Percentiles rank a stretch among this genome's conserved stretches.
These are phyloP conservation scores for Phaeosphaeria sp. DNA, from an alignment of 2,329 filamentous ascomycete species.

Conservation along the genomic window DNA sequence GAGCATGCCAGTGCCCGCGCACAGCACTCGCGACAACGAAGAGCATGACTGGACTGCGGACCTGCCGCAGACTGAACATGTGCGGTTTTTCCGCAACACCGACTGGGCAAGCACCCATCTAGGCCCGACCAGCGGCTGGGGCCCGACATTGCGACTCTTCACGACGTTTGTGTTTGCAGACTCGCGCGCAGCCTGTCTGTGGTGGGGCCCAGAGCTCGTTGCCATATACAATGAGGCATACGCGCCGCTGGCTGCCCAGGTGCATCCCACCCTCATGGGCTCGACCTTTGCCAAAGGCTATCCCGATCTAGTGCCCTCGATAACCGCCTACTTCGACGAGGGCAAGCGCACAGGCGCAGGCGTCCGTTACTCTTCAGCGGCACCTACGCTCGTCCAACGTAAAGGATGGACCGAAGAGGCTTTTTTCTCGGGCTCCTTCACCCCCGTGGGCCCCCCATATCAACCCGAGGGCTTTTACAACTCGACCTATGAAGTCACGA, in stretches of 20 bases:
- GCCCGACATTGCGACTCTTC: constrained; percentile 36
- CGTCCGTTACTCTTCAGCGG: constrained; percentile 29
- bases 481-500: constrained; percentile 39
- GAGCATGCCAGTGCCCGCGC: constrained; percentile 6
- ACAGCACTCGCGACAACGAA: not conserved
- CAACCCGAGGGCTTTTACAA: constrained; percentile 43
- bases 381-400: constrained; percentile 35
- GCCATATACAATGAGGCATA: constrained; percentile 45
- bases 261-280: constrained; percentile 43
- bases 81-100: constrained; percentile 39
- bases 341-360: constrained; percentile 30
- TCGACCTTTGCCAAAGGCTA: constrained; percentile 34
- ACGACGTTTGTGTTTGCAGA: constrained; percentile 40
- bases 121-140: constrained; percentile 35
- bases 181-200: constrained; percentile 40
- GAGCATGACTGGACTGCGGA: constrained; percentile 36
- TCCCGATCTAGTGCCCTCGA: constrained; percentile 35
- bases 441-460: constrained; percentile 35
- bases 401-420: constrained; percentile 39
- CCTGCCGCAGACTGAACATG: constrained; percentile 38
- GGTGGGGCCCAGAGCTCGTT: constrained; percentile 40
- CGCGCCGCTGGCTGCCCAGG: constrained; percentile 30
- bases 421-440: constrained; percentile 42
- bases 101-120: constrained; percentile 36
- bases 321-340: constrained; percentile 33